Conservation (phyloP, 2,329 filamentous ascomycete genomes). For the Hymenoscyphus repandus region DNA sequence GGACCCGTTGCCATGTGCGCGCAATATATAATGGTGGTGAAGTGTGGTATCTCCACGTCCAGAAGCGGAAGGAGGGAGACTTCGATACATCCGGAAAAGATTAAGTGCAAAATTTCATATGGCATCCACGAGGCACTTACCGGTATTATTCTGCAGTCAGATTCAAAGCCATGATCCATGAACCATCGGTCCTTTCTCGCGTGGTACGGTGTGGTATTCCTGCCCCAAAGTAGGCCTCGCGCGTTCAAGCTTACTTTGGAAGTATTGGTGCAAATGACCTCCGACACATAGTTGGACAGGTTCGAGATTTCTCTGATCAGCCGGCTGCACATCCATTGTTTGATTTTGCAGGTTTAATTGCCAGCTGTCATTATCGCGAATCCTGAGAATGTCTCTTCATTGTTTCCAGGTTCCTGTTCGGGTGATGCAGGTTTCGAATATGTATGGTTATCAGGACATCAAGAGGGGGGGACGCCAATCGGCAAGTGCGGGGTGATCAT, state of each 20-base stretch:
- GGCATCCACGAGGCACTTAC: background rate
- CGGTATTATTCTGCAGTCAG: background rate
- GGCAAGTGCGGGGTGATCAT: background rate
- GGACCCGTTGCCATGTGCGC: background rate
- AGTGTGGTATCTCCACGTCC: background rate
- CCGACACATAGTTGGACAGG: no score
- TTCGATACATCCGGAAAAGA: background rate
- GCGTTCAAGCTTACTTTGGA: background rate
- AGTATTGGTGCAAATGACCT: background rate
- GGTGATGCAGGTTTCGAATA: no score
- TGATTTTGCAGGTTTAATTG: no score
- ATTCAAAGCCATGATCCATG: background rate
- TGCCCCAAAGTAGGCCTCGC: background rate
- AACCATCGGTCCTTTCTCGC: background rate
- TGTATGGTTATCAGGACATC: no score
- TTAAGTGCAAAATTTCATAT: background rate
- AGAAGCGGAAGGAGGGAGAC: background rate
- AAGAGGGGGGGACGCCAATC: background rate
- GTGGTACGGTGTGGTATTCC: background rate
- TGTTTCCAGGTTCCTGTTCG: no score
- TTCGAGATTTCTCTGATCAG: no score
- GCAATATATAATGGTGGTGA: background rate
- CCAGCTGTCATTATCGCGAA: no score
- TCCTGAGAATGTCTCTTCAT: no score
- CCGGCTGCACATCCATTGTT: no score